These are phyloP conservation scores for Microsporum audouinii DNA, from an alignment of 2,329 filamentous ascomycete genomes.

Conservation along the genomic window DNA sequence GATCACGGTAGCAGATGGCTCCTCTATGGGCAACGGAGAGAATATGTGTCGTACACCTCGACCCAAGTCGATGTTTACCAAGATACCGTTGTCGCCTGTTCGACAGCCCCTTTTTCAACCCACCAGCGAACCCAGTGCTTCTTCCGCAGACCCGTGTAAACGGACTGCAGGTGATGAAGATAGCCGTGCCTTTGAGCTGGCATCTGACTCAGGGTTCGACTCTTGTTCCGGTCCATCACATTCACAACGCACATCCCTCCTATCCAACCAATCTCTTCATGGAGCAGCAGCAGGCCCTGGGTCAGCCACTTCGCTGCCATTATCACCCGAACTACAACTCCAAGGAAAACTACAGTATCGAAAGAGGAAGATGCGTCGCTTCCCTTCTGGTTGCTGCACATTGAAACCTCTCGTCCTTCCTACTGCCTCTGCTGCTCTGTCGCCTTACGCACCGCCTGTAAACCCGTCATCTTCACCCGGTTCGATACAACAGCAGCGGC, in stretches of 20 bases:
- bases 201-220: slow-evolving; percentile 13
- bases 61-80: slow-evolving; percentile 23
- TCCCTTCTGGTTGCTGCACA: slow-evolving; percentile 26
- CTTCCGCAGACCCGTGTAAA: slow-evolving; percentile 6
- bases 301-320: slow-evolving; percentile 17
- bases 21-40: slow-evolving; percentile 12
- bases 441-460: slow-evolving; percentile 6
- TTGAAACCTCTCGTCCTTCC: slow-evolving; percentile 27
- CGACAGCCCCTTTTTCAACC: slow-evolving; percentile 14
- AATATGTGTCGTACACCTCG: slow-evolving; percentile 15
- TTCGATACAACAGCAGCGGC: background rate
- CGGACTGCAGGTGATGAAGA: slow-evolving; percentile 1
- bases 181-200: slow-evolving; percentile 12
- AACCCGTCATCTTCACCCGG: background rate
- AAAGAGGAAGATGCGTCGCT: slow-evolving; percentile 24
- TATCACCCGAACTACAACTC: slow-evolving; percentile 16
- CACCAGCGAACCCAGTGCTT: slow-evolving; percentile 6
- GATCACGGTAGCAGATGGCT: background rate
- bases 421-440: slow-evolving; percentile 9
- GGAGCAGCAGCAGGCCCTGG: background rate
- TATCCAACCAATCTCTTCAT: slow-evolving; percentile 15
- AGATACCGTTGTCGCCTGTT: slow-evolving; percentile 17
- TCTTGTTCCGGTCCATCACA: slow-evolving; percentile 1
- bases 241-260: slow-evolving; percentile 20
- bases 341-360: slow-evolving; percentile 16